phyloP scores from a whole-genome alignment of 345 rosid genomes.

The Populus nigra region DNA sequence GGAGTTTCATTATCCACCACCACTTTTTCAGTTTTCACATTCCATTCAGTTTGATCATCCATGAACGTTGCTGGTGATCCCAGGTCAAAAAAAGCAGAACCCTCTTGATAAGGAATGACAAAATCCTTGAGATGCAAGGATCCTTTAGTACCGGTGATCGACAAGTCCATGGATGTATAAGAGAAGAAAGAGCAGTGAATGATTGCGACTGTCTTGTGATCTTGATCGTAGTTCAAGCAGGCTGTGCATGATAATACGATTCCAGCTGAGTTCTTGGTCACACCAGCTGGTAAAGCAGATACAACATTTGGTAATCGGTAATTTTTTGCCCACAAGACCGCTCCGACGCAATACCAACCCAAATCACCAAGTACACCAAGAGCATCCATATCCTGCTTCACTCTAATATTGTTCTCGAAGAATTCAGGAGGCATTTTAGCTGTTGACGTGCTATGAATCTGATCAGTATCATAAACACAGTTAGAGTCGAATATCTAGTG shows the following conservation, averaged over 20 bases:
- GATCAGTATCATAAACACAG: neutral
- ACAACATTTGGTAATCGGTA: constrained; percentile 51
- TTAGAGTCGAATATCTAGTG: neutral
- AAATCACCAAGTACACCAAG: constrained; percentile 64
- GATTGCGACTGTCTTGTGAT: constrained; percentile 27
- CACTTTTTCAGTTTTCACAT: constrained; percentile 45
- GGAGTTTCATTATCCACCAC: constrained; percentile 37
- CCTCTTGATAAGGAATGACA: constrained; percentile 54
- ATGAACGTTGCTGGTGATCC: constrained; percentile 48
- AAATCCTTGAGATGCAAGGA: constrained; percentile 50
- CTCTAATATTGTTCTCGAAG: constrained; percentile 34
- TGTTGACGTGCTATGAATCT: constrained; percentile 54
- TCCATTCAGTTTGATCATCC: constrained; percentile 65
- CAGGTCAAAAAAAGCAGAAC: constrained; percentile 44
- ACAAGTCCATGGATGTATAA: constrained; percentile 43
- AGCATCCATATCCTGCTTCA: constrained; percentile 49
- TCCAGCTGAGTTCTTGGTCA: constrained; percentile 47
- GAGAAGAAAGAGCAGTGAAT: constrained; percentile 68
- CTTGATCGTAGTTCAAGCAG: constrained; percentile 43
- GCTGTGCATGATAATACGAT: constrained; percentile 61
- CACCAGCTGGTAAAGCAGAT: constrained; percentile 43
- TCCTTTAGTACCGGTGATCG: constrained; percentile 45
- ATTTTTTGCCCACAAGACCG: constrained; percentile 58
- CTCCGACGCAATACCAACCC: constrained; percentile 66
- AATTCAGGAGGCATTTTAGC: constrained; percentile 25